phyloP scores from a whole-genome alignment of 768 basidiomycete genomes.

The Russula compacta region DNA sequence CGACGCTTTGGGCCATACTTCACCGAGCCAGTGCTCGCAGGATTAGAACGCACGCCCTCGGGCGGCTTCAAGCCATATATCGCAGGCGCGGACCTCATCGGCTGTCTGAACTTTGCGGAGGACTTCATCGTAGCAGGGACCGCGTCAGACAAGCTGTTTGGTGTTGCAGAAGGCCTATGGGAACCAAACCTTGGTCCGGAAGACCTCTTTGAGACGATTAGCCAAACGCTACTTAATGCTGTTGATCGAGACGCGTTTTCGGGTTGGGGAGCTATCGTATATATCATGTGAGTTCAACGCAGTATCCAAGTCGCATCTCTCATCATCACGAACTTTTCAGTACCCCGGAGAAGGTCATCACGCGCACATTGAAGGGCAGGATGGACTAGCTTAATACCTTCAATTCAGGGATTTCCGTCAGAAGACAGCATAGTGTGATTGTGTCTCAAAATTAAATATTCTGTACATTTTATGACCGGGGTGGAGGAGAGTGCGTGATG shows the following conservation, averaged over 20 bases:
- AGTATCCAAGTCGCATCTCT: not conserved
- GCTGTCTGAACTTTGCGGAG: slow-evolving; percentile 87
- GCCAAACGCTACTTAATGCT: slow-evolving; percentile 89
- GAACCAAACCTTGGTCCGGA: slow-evolving; percentile 95
- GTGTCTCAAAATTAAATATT: not conserved
- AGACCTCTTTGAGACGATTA: slow-evolving; percentile 97
- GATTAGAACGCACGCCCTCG: slow-evolving; percentile 64
- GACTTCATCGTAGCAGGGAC: slow-evolving; percentile 97
- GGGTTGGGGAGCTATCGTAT: slow-evolving; percentile 94
- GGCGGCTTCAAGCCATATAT: slow-evolving; percentile 84
- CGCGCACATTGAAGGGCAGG: slow-evolving; percentile 79
- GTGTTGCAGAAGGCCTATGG: slow-evolving; percentile 98
- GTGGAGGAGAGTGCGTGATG: not conserved
- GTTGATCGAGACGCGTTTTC: slow-evolving; percentile 95
- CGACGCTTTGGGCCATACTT: slow-evolving; percentile 94
- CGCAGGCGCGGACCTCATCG: slow-evolving; percentile 89
- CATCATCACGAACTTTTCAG: slow-evolving; percentile 29
- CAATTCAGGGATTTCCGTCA: not conserved
- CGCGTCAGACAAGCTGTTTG: slow-evolving; percentile 84
- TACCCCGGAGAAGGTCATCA: slow-evolving; percentile 67
- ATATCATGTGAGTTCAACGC: slow-evolving; percentile 70
- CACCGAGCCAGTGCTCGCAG: slow-evolving; percentile 94
- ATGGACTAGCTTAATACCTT: slow-evolving; percentile 60
- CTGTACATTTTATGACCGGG: not conserved
- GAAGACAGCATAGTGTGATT: not conserved